Evolutionary conservation across 2,329 filamentous ascomycete genomes (phyloP), one percentile per base, ranked within the genome.

Genomic region (Taxawa tesnikishii): DNA sequence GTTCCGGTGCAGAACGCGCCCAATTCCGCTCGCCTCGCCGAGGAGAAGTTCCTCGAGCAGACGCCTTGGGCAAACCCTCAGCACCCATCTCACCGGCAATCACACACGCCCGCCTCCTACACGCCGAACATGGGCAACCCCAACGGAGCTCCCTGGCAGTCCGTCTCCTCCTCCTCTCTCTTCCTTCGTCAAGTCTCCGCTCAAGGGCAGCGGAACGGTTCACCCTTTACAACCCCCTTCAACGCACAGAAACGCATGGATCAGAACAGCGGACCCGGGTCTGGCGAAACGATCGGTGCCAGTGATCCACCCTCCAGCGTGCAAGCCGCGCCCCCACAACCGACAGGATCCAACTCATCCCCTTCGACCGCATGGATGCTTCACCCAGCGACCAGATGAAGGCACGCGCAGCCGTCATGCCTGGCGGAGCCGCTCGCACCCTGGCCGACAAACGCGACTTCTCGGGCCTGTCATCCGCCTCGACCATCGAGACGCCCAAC

Each of bases 61-160:
- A 93, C 83, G 4, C 80, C 85, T 1, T 94, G 87, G 87, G 84
- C 85, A 21, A 93, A 93, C 50, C 83, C 85, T 12, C 83, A 88
- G 43, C 38, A 41, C 29, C 38, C 38, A 12, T 27, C 34, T 9
- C 36, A 41, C 21, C 36, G 34, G 6, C 38, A 41, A 19, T 41
- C 38, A 8, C 30, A 35, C 11, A 40, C 38, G 10, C 38, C 38
- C 15, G 37, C 35, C 11, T 30, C 38, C 4, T 40, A 38, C 16
- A 31, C 32, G 7, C 29, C 34, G 10, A 34, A 38, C n/a, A n/a
- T n/a, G n/a, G n/a, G n/a, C n/a, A n/a, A 23, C 8, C 19, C 8
- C 19, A 23, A 8, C 19, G 8, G 8, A 23, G 19, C 19, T 23
- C 19, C 8, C 19, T 8, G 19, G 33, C 23, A 3, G 32, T 38